A percentile compares a stretch with the other conserved stretches of the same genome.
These are phyloP conservation scores for Mortierella antarctica DNA, from an alignment of 192 early-diverging fungal genomes.

Conservation along the genomic window DNA sequence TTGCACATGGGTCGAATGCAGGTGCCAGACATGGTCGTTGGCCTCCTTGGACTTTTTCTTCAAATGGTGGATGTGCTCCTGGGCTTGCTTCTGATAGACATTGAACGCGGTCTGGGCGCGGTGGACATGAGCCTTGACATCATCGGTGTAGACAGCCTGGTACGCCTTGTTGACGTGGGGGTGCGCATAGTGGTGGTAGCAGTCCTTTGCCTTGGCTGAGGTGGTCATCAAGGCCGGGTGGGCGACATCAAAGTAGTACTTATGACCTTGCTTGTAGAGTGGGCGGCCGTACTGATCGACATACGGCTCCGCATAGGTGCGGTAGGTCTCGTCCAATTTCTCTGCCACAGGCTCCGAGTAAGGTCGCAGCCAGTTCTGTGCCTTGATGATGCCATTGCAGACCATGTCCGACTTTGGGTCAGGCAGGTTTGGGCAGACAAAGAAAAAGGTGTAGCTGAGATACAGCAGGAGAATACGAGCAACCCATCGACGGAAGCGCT, in stretches of 20 bases:
- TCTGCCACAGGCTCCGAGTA: conserved; percentile 23
- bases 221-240: conserved; percentile 25
- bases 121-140: conserved; percentile 28
- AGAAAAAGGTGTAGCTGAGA: conserved; percentile 36
- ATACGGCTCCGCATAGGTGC: conserved; percentile 28
- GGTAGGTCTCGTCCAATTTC: conserved; percentile 25
- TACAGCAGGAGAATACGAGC: conserved; percentile 21
- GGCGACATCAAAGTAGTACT: conserved; percentile 26
- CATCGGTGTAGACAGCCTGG: conserved; percentile 27
- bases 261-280: conserved; percentile 19
- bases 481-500: conserved; percentile 11
- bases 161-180: conserved; percentile 34
- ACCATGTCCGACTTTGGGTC: conserved; percentile 3
- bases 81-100: conserved; percentile 31
- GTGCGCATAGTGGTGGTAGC: conserved; percentile 34
- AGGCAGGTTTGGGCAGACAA: conserved; percentile 27
- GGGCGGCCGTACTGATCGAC: conserved; percentile 41
- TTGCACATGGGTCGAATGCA: conserved; percentile 25
- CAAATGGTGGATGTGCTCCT: conserved; percentile 2
- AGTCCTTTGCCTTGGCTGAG: conserved; percentile 17
- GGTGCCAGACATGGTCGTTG: conserved; percentile 11
- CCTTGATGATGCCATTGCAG: conserved; percentile 4
- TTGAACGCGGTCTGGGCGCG: conserved; percentile 13
- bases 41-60: conserved; percentile 5
- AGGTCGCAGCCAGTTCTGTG: conserved; percentile 32